Evolutionary conservation across 2,329 filamentous ascomycete genomes (phyloP).

Genomic region (Fusarium nanum): DNA sequence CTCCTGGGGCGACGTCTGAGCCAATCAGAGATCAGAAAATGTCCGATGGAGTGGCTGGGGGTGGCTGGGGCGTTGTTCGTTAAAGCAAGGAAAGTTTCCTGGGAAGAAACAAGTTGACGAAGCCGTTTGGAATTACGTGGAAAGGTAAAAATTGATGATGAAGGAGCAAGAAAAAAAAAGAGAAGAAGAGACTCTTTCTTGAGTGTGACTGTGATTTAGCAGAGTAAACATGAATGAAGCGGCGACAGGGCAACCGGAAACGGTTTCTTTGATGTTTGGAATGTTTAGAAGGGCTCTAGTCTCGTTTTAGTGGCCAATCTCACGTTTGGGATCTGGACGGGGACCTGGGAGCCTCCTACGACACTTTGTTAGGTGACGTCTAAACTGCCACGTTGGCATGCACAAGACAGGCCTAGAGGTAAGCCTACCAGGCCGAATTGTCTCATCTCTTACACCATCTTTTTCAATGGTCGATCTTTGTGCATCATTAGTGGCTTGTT

Average conservation of each 20-base stretch:
- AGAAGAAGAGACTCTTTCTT: background rate
- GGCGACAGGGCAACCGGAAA: slow-evolving; percentile 29
- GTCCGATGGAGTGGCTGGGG: slow-evolving; percentile 25
- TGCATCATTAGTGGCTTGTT: slow-evolving; percentile 14
- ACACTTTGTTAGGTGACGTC: slow-evolving; percentile 6
- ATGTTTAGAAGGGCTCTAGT: slow-evolving; percentile 15
- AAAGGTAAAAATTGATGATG: background rate
- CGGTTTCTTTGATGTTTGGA: slow-evolving; percentile 23
- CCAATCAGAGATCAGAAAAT: slow-evolving; percentile 17
- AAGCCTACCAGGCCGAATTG: slow-evolving; percentile 8
- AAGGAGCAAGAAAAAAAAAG: background rate
- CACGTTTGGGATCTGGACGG: slow-evolving; percentile 4
- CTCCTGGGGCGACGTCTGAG: slow-evolving; percentile 28
- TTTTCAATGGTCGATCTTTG: slow-evolving; percentile 23
- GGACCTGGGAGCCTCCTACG: slow-evolving; percentile 24
- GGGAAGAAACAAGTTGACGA: slow-evolving; percentile 6
- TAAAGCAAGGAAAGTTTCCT: slow-evolving; percentile 13
- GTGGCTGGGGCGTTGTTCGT: slow-evolving; percentile 7
- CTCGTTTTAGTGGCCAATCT: slow-evolving; percentile 21
- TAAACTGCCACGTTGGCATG: slow-evolving; percentile 37
- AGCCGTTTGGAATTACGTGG: background rate
- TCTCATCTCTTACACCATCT: slow-evolving; percentile 34
- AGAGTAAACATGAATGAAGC: slow-evolving; percentile 24
- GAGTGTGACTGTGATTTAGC: background rate
- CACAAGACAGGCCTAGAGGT: background rate